Base-by-base conservation (phyloP, 2,329 filamentous ascomycete species). In the Aspergillus unguis region DNA sequence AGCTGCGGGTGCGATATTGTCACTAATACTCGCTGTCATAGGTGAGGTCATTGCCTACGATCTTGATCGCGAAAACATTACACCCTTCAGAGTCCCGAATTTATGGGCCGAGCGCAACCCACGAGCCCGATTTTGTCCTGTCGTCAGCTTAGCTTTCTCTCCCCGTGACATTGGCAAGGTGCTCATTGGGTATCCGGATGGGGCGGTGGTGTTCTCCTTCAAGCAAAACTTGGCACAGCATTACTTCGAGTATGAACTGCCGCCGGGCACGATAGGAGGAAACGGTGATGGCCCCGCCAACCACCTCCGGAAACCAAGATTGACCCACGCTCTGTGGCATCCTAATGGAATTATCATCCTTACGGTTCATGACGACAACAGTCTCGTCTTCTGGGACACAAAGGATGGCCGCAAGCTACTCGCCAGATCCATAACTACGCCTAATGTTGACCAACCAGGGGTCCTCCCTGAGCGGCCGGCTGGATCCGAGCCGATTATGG, bases 31-130 rank as follows among this genome's bases (percentile, higher is more conserved):
- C 54, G 26, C 10, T 9, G 3, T 28, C 29, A 26, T 25, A 76
- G 82, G 92, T 55, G 92, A 97, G 53, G 79, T 97, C 8, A 80
- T 92, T 54, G 90, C 90, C n/a, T 99, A 92, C 68, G 94, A 99
- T 69, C 78, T 99, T 51, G 94, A 97, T 66, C 82, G 92, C 54
- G 85, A 90, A 66, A 78, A 79, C 29, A 75, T 94, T 54, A 84
- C 90, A 10, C 83, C 85, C 0, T 92, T 96, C 71, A 85, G 84
- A 52, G 83, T 99, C 48, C 87, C 90, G 9, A 96, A 96, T 67
- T 83, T 96, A 53, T 97, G 92, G 92, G 78, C 79, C 46, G 83
- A 88, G 58, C 80, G 80, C 55, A 87, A 90, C 59, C 84, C 88
- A 0, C 82, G 81, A 50, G 82, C 85, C 7, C 80, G 85, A 44